Percentiles rank a stretch among this genome's conserved stretches.
Conservation (phyloP, 768 basidiomycete genomes). For the Xanthoconium stramineum region DNA sequence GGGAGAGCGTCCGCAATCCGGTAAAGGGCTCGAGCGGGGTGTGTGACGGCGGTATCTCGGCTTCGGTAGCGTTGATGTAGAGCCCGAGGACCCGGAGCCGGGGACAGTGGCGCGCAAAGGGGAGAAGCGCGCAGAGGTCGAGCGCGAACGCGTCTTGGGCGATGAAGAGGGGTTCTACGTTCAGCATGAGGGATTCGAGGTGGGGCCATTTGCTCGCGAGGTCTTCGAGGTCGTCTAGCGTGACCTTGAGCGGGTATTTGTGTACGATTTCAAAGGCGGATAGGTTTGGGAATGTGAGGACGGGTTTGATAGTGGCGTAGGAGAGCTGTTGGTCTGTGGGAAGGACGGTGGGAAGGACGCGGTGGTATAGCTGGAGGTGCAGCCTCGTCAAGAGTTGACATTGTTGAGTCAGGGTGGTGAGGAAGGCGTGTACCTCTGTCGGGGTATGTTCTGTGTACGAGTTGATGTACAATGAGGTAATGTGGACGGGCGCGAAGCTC, state of each 20-base stretch:
- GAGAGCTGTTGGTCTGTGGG: slow-evolving; percentile 29
- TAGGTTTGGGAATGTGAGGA: slow-evolving; percentile 32
- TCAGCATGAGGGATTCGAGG: slow-evolving; percentile 43
- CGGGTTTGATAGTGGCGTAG: slow-evolving; percentile 35
- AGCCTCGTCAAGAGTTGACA: slow-evolving; percentile 49
- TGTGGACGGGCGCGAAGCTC: slow-evolving; percentile 44
- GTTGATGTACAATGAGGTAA: slow-evolving; percentile 53
- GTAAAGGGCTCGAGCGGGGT: slow-evolving; percentile 17
- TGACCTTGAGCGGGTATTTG: slow-evolving; percentile 32
- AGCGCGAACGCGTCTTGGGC: slow-evolving; percentile 18
- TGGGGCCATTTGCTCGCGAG: slow-evolving; percentile 46
- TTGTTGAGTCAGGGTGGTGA: slow-evolving; percentile 42
- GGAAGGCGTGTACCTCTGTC: slow-evolving; percentile 38
- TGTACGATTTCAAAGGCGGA: slow-evolving; percentile 33
- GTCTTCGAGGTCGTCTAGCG: slow-evolving; percentile 41
- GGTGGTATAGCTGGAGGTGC: slow-evolving; percentile 34
- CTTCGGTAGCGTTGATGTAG: slow-evolving; percentile 34
- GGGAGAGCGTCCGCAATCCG: slow-evolving; percentile 31
- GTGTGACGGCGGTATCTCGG: slow-evolving; percentile 11
- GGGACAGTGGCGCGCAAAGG: slow-evolving; percentile 40
- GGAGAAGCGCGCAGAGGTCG: slow-evolving; percentile 38
- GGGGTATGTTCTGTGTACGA: slow-evolving; percentile 45
- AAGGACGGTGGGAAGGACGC: slow-evolving; percentile 10
- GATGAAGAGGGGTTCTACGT: slow-evolving; percentile 42
- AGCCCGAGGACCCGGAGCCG: slow-evolving; percentile 36